Conservation (phyloP, 176 grass and related monocot genomes). For the Triticum timopheevii region DNA sequence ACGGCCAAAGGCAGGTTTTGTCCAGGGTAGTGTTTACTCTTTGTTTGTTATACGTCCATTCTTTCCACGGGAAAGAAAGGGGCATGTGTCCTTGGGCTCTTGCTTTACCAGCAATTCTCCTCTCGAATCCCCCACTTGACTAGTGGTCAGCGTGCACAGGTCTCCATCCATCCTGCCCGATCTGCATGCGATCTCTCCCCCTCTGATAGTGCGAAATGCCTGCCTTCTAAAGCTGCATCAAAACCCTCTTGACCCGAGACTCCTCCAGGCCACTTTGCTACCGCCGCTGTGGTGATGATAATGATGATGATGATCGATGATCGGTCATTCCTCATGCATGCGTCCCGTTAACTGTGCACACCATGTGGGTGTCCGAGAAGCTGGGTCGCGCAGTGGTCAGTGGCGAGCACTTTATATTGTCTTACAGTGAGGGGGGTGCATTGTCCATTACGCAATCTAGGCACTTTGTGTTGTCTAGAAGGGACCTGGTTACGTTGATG, state of each 20-base stretch:
- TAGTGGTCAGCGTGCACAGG: slow-evolving; percentile 24
- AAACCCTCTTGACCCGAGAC: not conserved
- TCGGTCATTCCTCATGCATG: not conserved
- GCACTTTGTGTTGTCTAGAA: too few species aligned
- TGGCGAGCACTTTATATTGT: not conserved
- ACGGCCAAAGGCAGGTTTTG: slow-evolving; percentile 8
- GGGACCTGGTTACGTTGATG: too few species aligned
- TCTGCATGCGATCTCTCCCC: slow-evolving; percentile 19
- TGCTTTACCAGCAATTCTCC: not conserved
- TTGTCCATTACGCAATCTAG: not conserved
- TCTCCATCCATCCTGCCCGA: slow-evolving; percentile 22
- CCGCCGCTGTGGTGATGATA: not conserved
- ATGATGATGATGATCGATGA: not conserved
- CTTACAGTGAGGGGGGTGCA: not conserved
- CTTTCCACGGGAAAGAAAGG: slow-evolving; percentile 38
- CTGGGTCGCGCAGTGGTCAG: not conserved
- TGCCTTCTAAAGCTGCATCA: slow-evolving; percentile 31
- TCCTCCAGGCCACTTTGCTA: not conserved
- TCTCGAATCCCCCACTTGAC: not conserved
- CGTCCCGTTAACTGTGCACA: not conserved
- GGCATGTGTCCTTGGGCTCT: not conserved
- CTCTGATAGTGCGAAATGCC: not conserved
- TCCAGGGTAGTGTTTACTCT: not conserved
- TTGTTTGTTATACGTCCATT: not conserved
- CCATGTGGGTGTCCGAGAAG: not conserved